phyloP scores from a whole-genome alignment of 2,329 filamentous ascomycete genomes.

The Stylonectria norvegica region DNA sequence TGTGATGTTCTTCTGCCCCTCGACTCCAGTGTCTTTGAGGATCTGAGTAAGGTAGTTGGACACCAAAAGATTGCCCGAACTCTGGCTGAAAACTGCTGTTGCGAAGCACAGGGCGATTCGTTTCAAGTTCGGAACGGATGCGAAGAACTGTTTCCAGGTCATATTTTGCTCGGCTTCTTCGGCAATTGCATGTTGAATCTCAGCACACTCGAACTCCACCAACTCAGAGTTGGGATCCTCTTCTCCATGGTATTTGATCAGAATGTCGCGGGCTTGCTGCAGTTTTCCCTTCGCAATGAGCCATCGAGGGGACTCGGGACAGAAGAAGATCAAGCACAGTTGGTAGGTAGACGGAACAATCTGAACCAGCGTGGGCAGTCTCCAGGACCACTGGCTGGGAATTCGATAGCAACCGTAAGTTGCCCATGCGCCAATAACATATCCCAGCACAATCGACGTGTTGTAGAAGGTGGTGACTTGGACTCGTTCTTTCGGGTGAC shows the following conservation, averaged over 20 bases:
- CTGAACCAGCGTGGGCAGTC: conserved; percentile 48
- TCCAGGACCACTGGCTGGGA: conserved; percentile 18
- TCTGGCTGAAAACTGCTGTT: conserved; percentile 40
- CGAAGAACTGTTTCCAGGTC: conserved; percentile 42
- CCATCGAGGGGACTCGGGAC: conserved; percentile 60
- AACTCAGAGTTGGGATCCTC: conserved; percentile 41
- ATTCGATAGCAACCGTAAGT: conserved; percentile 25
- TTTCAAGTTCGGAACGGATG: conserved; percentile 37
- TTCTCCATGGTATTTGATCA: conserved; percentile 52
- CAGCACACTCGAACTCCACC: conserved; percentile 45
- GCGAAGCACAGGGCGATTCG: conserved; percentile 39
- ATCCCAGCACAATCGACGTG: conserved; percentile 19
- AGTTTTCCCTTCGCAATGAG: conserved; percentile 48
- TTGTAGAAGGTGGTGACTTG: conserved; percentile 23
- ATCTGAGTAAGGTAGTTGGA: conserved; percentile 41
- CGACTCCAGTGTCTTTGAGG: conserved; percentile 38
- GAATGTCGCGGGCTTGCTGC: conserved; percentile 48
- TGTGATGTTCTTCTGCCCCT: conserved; percentile 36
- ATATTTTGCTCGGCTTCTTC: conserved; percentile 43
- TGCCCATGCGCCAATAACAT: conserved; percentile 21
- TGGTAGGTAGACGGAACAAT: conserved; percentile 41
- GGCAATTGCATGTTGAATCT: conserved; percentile 47
- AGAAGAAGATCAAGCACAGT: conserved; percentile 44
- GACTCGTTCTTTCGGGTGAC: conserved; percentile 35
- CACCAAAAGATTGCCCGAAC: conserved; percentile 39